Percentiles rank a stretch among this genome's conserved stretches.
Conservation (phyloP, 176 grass and related monocot species). For the Cocos nucifera region DNA sequence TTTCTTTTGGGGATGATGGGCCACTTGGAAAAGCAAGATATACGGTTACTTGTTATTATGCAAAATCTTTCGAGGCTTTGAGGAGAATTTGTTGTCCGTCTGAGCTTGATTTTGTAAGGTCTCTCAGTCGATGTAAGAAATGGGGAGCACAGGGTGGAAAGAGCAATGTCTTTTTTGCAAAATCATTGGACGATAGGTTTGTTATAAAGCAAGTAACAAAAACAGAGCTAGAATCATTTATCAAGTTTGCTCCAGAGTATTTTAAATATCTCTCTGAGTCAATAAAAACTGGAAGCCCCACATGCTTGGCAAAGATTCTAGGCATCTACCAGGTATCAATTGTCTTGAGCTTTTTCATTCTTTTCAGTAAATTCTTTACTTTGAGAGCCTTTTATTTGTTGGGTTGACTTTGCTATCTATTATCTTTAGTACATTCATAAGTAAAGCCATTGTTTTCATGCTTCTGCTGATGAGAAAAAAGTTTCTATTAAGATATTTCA, state of each 20-base stretch:
- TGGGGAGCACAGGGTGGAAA: constrained; percentile 97
- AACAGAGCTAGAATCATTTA: constrained; percentile 98
- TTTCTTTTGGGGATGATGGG: constrained; percentile 69
- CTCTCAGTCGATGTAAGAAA: constrained; percentile 87
- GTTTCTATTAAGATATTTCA: no score
- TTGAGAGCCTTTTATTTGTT: no score
- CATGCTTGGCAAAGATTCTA: constrained; percentile 89
- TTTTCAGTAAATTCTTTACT: no score
- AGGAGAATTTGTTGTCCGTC: constrained; percentile 90
- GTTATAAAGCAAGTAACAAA: constrained; percentile 99
- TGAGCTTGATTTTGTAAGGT: constrained; percentile 79
- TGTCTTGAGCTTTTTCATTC: not conserved
- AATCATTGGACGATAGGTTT: constrained; percentile 98
- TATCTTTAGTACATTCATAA: not conserved
- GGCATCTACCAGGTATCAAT: constrained; percentile 91
- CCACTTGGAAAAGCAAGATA: constrained; percentile 77
- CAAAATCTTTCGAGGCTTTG: constrained; percentile 78
- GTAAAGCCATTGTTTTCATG: not conserved
- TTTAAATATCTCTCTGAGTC: constrained; percentile 94
- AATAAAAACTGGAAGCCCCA: constrained; percentile 79
- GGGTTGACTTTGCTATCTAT: no score
- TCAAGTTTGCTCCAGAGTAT: constrained; percentile 78
- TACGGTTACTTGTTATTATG: constrained; percentile 75
- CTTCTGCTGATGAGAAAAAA: no score
- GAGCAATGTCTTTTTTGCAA: constrained; percentile 97